Evolutionary conservation across 768 basidiomycete genomes (phyloP).

Genomic region (Boletus fagicola): DNA sequence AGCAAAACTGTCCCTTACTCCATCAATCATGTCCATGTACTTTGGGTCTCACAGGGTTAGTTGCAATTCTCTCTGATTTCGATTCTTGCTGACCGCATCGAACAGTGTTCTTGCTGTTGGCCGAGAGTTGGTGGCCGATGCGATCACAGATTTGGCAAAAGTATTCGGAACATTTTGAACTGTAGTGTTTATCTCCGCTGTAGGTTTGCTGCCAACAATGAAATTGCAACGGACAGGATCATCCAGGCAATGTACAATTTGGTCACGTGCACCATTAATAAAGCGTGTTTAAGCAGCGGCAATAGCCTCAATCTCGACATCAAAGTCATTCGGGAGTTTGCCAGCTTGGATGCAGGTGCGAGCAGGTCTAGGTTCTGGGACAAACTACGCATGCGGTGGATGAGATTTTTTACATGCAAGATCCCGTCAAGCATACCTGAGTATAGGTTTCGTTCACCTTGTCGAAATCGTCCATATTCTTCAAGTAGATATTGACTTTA

Average conservation of each 20-base stretch:
- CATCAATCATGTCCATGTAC: neutral
- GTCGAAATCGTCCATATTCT: slow-evolving; percentile 55
- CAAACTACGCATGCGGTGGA: slow-evolving; percentile 30
- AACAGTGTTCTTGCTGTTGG: slow-evolving; percentile 39
- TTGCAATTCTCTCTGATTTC: neutral
- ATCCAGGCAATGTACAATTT: neutral
- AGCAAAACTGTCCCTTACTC: neutral
- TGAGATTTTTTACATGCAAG: neutral
- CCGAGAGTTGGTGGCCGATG: slow-evolving; percentile 38
- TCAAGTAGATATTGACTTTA: slow-evolving; percentile 60
- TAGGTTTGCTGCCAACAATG: neutral
- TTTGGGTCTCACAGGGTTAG: slow-evolving; percentile 23
- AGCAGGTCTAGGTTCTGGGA: slow-evolving; percentile 64
- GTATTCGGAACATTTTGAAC: slow-evolving; percentile 26
- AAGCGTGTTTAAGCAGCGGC: slow-evolving; percentile 35
- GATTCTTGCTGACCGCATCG: slow-evolving; percentile 11
- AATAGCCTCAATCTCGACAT: slow-evolving; percentile 72
- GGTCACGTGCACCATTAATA: neutral
- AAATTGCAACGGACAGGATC: neutral
- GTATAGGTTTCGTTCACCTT: slow-evolving; percentile 59
- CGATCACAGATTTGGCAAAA: slow-evolving; percentile 33
- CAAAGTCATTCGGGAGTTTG: slow-evolving; percentile 64
- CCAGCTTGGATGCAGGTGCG: slow-evolving; percentile 75
- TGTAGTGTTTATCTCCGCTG: neutral
- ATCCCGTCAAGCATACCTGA: slow-evolving; percentile 35